Base-by-base conservation (phyloP, 2,329 filamentous ascomycete species). In the Grosmannia serpens region DNA sequence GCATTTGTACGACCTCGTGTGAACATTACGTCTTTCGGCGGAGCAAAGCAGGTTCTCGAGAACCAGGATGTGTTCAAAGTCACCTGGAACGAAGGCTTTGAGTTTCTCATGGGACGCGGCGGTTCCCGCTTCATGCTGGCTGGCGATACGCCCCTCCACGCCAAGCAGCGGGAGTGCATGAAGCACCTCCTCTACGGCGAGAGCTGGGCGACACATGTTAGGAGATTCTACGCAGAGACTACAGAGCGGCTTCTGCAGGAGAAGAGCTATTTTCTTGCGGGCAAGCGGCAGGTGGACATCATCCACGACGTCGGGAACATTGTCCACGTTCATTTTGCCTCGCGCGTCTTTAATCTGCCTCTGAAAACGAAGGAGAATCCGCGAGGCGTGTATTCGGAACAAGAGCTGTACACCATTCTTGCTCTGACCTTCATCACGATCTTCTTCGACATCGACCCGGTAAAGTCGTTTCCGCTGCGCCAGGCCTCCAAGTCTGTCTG, bases 271-370 rank as follows among this genome's bases (percentile, higher is more conserved):
- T 79, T 77, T 59, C 77, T 91, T 31, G 72, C 69, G 1, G 79
- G 79, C 10, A 76, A 78, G 58, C 80, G 80, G 56, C 85, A 89
- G 67, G 79, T 90, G 47, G 89, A 94, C 64, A 76, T 91, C 4
- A 74, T 89, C 11, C 80, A 84, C 27, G 84, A 89, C 58, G 79
- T 89, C 1, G 85, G 82, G 29, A 89, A 89, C 66, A 71, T 88
- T 29, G 79, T 77, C 0, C 85, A 86, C 7, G 81, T 84, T 4
- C 76, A 82, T 64, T 88, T 88, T 47, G 82, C 80, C 0, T 75
- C 85, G 2, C 77, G 79, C 5, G 75, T 77, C 26, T 87, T 88
- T 67, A 81, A 83, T 54, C 72, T 89, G 4, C 85, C 87, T 0
- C 73, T 90, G 46, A 88, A 88, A 73, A 84, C 81, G 0, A 68